Conservation (phyloP, 805 yeast species). For the Yamadazyma takamatsuzukensis region DNA sequence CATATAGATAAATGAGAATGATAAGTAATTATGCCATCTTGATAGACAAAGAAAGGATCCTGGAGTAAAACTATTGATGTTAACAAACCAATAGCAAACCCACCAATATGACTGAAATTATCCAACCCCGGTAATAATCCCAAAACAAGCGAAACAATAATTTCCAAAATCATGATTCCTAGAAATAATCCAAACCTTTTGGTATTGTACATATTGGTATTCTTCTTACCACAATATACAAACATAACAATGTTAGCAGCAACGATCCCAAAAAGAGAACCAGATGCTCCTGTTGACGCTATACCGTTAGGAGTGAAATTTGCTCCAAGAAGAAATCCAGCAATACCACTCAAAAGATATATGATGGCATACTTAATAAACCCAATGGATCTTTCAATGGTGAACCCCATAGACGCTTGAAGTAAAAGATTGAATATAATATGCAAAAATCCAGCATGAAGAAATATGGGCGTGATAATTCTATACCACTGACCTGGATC, state of each 20-base stretch:
- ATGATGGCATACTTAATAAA: constrained; percentile 48
- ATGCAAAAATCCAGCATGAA: constrained; percentile 74
- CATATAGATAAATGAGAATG: constrained; percentile 24
- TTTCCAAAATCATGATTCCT: constrained; percentile 49
- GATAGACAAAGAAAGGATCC: constrained; percentile 51
- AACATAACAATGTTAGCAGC: constrained; percentile 58
- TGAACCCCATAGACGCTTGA: constrained; percentile 59
- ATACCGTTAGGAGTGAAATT: constrained; percentile 66
- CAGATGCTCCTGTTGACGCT: constrained; percentile 68
- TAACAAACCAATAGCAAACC: constrained; percentile 59
- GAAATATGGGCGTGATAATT: constrained; percentile 61
- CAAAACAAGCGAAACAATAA: constrained; percentile 54
- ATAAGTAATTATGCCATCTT: constrained; percentile 37
- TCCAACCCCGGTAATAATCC: constrained; percentile 74
- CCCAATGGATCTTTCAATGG: constrained; percentile 58
- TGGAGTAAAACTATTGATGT: constrained; percentile 48
- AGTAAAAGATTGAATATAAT: constrained; percentile 59
- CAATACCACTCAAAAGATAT: constrained; percentile 58
- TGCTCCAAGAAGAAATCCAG: constrained; percentile 66
- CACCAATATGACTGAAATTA: constrained; percentile 74
- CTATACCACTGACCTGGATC: constrained; percentile 68
- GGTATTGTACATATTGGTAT: constrained; percentile 43
- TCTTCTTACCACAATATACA: constrained; percentile 48
- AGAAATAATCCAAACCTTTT: constrained; percentile 46
- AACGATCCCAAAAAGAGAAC: constrained; percentile 66